These are phyloP conservation scores for Bipolaris cookei DNA, from an alignment of 2,329 filamentous ascomycete species.

Conservation along the genomic window DNA sequence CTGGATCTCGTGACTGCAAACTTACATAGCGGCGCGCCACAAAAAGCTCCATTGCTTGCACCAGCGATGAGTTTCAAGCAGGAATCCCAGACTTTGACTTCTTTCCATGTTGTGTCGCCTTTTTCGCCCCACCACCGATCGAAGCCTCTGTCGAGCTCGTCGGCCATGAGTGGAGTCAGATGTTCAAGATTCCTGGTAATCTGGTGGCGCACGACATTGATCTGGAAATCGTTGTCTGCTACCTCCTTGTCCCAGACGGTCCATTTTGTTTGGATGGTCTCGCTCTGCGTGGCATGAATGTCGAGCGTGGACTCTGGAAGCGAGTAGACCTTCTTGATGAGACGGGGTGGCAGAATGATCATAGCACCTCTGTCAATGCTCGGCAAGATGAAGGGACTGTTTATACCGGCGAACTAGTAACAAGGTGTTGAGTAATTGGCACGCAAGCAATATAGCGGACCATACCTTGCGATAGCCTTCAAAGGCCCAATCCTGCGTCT, in stretches of 20 bases:
- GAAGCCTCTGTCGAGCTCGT: conserved; percentile 21
- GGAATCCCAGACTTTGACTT: conserved; percentile 22
- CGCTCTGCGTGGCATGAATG: conserved; percentile 21
- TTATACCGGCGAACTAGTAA: conserved; percentile 12
- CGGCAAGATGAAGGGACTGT: conserved; percentile 20
- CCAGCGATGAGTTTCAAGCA: conserved; percentile 21
- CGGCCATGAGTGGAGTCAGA: conserved; percentile 23
- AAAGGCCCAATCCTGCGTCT: conserved; percentile 23
- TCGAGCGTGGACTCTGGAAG: conserved; percentile 21
- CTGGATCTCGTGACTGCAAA: not conserved
- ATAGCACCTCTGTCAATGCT: conserved; percentile 26
- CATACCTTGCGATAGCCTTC: conserved; percentile 24
- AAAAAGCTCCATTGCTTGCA: conserved; percentile 24
- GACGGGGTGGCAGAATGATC: conserved; percentile 21
- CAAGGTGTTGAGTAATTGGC: not conserved
- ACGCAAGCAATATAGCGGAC: not conserved
- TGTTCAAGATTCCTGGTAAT: conserved; percentile 22
- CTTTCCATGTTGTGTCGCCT: conserved; percentile 19
- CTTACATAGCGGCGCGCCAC: conserved; percentile 24
- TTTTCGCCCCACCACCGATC: conserved; percentile 18
- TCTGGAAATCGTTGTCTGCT: conserved; percentile 21
- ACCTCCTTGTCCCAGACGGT: conserved; percentile 24
- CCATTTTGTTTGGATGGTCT: conserved; percentile 26
- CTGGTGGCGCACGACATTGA: conserved; percentile 26
- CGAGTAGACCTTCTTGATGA: conserved; percentile 22